A percentile compares a stretch with the other conserved stretches of the same genome.
Evolutionary conservation across 768 basidiomycete genomes (phyloP).

Genomic region (Lentinula guzmanii): DNA sequence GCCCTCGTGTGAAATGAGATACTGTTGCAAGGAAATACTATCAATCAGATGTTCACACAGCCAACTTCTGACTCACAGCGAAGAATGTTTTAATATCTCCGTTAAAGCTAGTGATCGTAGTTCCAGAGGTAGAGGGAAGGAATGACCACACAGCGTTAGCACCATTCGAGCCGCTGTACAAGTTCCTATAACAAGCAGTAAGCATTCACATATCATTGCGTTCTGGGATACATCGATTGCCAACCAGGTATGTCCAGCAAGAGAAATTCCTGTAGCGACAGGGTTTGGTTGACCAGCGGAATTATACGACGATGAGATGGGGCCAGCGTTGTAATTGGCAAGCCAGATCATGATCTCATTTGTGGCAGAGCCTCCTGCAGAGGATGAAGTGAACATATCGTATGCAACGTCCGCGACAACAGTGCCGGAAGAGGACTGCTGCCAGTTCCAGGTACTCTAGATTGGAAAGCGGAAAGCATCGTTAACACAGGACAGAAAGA

Average conservation of each 20-base stretch:
- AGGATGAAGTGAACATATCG: constrained; percentile 56
- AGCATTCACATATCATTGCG: background rate
- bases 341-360: constrained; percentile 66
- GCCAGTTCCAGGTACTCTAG: constrained; percentile 55
- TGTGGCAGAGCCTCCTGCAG: constrained; percentile 39
- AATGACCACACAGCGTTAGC: background rate
- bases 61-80: background rate
- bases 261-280: constrained; percentile 32
- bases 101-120: background rate
- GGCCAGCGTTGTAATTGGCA: constrained; percentile 49
- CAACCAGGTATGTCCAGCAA: constrained; percentile 50
- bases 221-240: background rate
- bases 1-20: constrained; percentile 40
- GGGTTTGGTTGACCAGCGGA: constrained; percentile 40
- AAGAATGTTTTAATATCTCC: constrained; percentile 5
- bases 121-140: constrained; percentile 2
- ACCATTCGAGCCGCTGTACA: constrained; percentile 3
- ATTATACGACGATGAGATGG: constrained; percentile 46
- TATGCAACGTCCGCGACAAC: constrained; percentile 54
- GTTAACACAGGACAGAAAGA: background rate
- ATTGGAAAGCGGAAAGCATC: background rate
- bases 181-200: background rate
- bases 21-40: constrained; percentile 24
- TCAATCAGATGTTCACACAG: no score
- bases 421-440: constrained; percentile 30